These are phyloP conservation scores for Trichoderma arundinaceum DNA, from an alignment of 2,329 filamentous ascomycete genomes.

Conservation along the genomic window DNA sequence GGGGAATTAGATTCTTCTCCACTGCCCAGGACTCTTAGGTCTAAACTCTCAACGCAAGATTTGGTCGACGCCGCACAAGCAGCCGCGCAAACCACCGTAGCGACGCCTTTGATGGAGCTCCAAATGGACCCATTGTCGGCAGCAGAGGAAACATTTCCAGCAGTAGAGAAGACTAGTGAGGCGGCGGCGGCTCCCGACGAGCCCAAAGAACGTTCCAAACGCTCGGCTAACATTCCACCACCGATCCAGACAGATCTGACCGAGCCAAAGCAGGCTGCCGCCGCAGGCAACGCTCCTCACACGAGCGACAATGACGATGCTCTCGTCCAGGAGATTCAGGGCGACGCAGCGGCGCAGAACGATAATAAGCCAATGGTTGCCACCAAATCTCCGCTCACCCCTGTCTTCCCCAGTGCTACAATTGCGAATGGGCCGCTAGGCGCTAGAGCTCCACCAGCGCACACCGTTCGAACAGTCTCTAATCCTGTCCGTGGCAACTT, in stretches of 20 bases:
- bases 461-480: constrained; percentile 56
- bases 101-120: constrained; percentile 12
- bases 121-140: constrained; percentile 7
- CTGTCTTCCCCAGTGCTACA: constrained; percentile 57
- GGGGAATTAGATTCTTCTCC: constrained; percentile 31
- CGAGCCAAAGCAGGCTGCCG: constrained; percentile 33
- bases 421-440: constrained; percentile 30
- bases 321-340: constrained; percentile 83
- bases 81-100: constrained; percentile 30
- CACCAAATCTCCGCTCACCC: constrained; percentile 80
- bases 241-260: constrained; percentile 58
- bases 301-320: constrained; percentile 67
- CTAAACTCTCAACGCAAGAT: constrained; percentile 42
- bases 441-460: constrained; percentile 35
- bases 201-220: constrained; percentile 42
- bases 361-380: constrained; percentile 82
- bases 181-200: constrained; percentile 40
- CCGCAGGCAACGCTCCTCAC: too few species aligned
- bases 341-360: constrained; percentile 70
- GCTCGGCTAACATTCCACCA: constrained; percentile 54
- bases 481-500: constrained; percentile 53
- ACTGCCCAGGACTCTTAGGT: constrained; percentile 31
- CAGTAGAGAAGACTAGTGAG: constrained; percentile 33
- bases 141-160: constrained; percentile 3
- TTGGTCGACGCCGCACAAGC: constrained; percentile 36